A percentile compares a stretch with the other conserved stretches of the same genome.
phyloP scores from a whole-genome alignment of 176 grass and related monocot species.

The Echinochloa phyllopogon region DNA sequence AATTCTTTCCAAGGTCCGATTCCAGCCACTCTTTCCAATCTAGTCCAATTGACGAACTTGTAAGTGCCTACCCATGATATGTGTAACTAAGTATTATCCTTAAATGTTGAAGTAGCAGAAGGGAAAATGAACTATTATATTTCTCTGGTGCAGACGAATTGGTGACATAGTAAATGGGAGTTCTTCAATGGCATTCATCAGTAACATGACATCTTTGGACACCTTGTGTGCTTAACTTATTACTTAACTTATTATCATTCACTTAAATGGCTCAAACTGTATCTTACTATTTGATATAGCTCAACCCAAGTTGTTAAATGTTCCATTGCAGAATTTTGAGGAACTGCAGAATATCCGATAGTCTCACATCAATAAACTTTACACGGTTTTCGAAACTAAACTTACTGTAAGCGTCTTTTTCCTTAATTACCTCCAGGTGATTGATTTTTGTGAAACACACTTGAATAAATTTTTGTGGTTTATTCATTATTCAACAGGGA shows the following conservation, averaged over 20 bases:
- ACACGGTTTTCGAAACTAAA: conserved; percentile 41
- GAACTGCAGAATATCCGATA: conserved; percentile 70
- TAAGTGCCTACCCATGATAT: conserved; percentile 32
- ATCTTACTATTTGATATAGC: neutral
- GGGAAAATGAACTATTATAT: neutral
- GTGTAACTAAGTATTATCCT: neutral
- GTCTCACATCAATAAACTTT: conserved; percentile 56
- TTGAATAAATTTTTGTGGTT: too few species aligned
- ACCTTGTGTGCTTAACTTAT: neutral
- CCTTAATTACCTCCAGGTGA: too few species aligned
- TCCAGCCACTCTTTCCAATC: conserved; percentile 62
- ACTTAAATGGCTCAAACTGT: too few species aligned
- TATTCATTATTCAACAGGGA: too few species aligned
- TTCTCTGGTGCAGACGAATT: conserved; percentile 2
- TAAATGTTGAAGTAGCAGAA: neutral
- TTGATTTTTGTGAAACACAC: too few species aligned
- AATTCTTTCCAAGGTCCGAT: conserved; percentile 79
- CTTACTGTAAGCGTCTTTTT: conserved; percentile 48
- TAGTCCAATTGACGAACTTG: conserved; percentile 51
- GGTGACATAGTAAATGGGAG: conserved; percentile 32
- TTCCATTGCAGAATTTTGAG: conserved; percentile 64
- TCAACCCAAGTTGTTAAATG: too few species aligned
- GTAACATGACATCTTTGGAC: conserved; percentile 22
- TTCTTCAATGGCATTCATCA: conserved; percentile 24
- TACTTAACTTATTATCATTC: too few species aligned